These are phyloP conservation scores for Yamadazyma taylorii DNA, from an alignment of 1,139 yeast genomes.

Conservation along the genomic window DNA sequence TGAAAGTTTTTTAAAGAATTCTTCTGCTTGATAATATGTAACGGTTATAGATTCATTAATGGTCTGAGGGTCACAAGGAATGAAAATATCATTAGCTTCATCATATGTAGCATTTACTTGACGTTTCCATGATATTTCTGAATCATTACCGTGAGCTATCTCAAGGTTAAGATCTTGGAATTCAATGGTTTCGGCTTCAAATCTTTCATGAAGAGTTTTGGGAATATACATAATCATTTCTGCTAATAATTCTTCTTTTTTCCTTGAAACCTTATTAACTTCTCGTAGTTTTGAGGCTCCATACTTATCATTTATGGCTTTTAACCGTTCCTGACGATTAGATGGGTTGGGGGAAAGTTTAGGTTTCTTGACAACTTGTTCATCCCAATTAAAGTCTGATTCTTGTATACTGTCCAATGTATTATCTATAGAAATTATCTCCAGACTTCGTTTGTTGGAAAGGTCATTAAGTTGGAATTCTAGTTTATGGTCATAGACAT, in stretches of 20 bases:
- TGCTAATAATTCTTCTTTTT: constrained; percentile 49
- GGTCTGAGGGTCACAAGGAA: constrained; percentile 47
- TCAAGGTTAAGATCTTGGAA: constrained; percentile 1
- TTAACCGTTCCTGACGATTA: neutral
- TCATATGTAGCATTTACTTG: constrained; percentile 43
- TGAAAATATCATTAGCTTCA: constrained; percentile 46
- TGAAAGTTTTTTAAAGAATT: constrained; percentile 37
- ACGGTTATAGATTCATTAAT: constrained; percentile 44
- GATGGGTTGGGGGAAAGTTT: neutral
- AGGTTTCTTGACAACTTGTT: neutral
- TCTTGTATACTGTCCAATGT: constrained; percentile 6
- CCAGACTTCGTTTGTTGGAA: neutral
- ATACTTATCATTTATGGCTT: constrained; percentile 9
- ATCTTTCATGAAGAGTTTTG: constrained; percentile 8
- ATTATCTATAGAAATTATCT: constrained; percentile 6
- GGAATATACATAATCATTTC: constrained; percentile 48
- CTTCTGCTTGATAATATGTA: constrained; percentile 47
- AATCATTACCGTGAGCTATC: constrained; percentile 17
- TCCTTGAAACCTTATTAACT: constrained; percentile 49
- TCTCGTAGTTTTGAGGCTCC: constrained; percentile 40
- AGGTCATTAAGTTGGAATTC: neutral
- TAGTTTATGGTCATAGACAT: neutral
- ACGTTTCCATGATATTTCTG: constrained; percentile 39
- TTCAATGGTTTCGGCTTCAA: constrained; percentile 20
- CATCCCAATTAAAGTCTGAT: constrained; percentile 7